Evolutionary conservation across 176 grass and related monocot species (phyloP).

Genomic region (Alopecurus myosuroides): DNA sequence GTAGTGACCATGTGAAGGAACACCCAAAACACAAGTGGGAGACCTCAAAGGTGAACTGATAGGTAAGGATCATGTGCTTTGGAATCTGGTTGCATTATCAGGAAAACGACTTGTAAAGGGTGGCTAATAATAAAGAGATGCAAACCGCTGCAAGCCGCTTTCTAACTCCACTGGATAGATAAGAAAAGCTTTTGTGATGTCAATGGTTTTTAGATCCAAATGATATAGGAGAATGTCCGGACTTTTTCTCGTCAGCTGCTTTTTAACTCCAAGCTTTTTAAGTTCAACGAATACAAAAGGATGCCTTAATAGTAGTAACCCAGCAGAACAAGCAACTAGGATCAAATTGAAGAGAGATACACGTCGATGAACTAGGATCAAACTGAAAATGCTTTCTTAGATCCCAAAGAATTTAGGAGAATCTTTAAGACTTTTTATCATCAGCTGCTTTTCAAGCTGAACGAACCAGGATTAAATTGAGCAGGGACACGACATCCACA

Average conservation of each 20-base stretch:
- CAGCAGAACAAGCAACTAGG: background rate
- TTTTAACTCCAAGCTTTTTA: background rate
- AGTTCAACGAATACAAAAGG: background rate
- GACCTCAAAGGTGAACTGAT: slow-evolving; percentile 12
- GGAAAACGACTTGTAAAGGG: slow-evolving; percentile 12
- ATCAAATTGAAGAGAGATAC: background rate
- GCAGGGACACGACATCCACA: background rate
- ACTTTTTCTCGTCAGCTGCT: background rate
- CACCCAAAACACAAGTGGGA: slow-evolving; percentile 14
- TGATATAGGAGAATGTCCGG: background rate
- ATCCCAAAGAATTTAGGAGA: too few relatives aligned
- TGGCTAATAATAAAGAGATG: background rate
- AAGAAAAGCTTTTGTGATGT: background rate
- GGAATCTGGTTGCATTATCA: background rate
- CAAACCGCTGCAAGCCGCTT: background rate
- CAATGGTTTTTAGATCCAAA: background rate
- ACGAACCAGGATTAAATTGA: background rate
- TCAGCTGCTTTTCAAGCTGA: too few relatives aligned
- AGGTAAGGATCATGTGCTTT: background rate
- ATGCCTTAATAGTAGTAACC: background rate
- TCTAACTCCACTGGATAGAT: background rate
- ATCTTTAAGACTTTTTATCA: too few relatives aligned
- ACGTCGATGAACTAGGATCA: too few relatives aligned
- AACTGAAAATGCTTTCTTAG: too few relatives aligned
- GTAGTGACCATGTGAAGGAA: background rate